Base-by-base conservation (phyloP, 306 rosid genomes). In the Astragalus glycyphyllos region DNA sequence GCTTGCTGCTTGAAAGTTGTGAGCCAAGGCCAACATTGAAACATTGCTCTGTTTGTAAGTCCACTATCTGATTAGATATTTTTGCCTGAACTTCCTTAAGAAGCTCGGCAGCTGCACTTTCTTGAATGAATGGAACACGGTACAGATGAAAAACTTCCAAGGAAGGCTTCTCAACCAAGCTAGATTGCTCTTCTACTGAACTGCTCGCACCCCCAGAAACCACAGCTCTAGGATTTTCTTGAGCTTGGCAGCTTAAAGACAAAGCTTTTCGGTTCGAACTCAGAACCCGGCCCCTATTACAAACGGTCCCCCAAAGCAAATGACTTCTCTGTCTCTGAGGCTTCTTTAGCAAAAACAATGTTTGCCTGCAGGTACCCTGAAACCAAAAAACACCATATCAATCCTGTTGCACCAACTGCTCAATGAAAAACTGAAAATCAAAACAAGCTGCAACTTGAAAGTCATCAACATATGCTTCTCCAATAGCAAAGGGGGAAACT, bases 21-120 rank as follows among this genome's bases (percentile, higher is more conserved):
- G 87, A 82, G 61, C 64, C 59, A 35, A 88, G 75, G 54, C 96
- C 95, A 75, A 92, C 53, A 66, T 92, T 89, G 61, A 82, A 92
- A 47, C 96, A 90, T 73, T 92, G 98, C 75, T 88, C 96, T 0
- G 90, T 92, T 69, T 72, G 80, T 67, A 92, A 54, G 38, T 83
- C 89, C 64, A 92, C 86, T n/a, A 89, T 83, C 84, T 80, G 91
- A 73, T 72, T 79, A 0, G 91, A 88, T 62, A 92, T 77, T 79
- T 92, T 90, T 5, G 8, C 67, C 68, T 89, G 96, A 76, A 88
- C 85, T 2, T 85, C 83, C 82, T 74, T 83, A 54, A 92, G 79
- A 80, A 92, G 87, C 69, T 92, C 90, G 49, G 84, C 72, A 40
- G 88, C 73, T 2, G 92, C 95, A 68, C 92, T 85, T 65, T 83